A percentile compares a stretch with the other conserved stretches of the same genome.
Conservation (phyloP, 2,329 filamentous ascomycete genomes). For the Ampelomyces quisqualis region DNA sequence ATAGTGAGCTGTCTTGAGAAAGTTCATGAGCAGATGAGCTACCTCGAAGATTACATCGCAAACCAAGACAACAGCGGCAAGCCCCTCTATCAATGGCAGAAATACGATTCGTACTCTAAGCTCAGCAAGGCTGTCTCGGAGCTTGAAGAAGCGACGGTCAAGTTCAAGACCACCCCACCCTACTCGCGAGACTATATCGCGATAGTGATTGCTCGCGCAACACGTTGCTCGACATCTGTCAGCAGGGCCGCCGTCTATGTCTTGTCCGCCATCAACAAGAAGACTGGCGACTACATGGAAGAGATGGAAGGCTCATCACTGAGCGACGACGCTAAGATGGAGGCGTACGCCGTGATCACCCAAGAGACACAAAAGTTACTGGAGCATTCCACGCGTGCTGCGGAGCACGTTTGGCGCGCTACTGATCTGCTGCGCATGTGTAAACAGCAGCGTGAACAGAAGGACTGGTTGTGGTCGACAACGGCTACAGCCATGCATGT, state of each 20-base stretch:
- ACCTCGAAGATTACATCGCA: slow-evolving; percentile 10
- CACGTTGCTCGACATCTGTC: slow-evolving; percentile 6
- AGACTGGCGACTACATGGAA: slow-evolving; percentile 10
- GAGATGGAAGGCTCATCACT: slow-evolving; percentile 11
- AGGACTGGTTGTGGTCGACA: slow-evolving; percentile 1
- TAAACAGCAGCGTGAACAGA: not conserved
- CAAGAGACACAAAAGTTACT: slow-evolving; percentile 17
- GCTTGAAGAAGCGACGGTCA: slow-evolving; percentile 6
- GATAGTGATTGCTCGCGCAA: slow-evolving; percentile 1
- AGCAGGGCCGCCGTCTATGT: slow-evolving; percentile 12
- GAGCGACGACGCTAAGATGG: slow-evolving; percentile 5
- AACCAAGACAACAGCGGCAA: slow-evolving; percentile 9
- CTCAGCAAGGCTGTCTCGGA: slow-evolving; percentile 4
- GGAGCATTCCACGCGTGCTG: slow-evolving; percentile 14
- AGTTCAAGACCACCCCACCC: slow-evolving; percentile 2
- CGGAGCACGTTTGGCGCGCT: slow-evolving; percentile 15
- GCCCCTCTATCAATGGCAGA: slow-evolving; percentile 17
- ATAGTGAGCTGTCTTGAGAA: slow-evolving; percentile 11
- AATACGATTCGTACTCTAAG: slow-evolving; percentile 10
- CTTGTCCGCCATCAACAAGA: slow-evolving; percentile 15
- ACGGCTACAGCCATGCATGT: not conserved
- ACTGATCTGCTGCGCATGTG: slow-evolving; percentile 13
- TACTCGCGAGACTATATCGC: slow-evolving; percentile 1
- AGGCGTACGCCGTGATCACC: slow-evolving; percentile 8
- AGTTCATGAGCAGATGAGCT: slow-evolving; percentile 12